A percentile compares a stretch with the other conserved stretches of the same genome.
phyloP scores from a whole-genome alignment of 1,139 yeast genomes.

The Lipomyces yarrowii region DNA sequence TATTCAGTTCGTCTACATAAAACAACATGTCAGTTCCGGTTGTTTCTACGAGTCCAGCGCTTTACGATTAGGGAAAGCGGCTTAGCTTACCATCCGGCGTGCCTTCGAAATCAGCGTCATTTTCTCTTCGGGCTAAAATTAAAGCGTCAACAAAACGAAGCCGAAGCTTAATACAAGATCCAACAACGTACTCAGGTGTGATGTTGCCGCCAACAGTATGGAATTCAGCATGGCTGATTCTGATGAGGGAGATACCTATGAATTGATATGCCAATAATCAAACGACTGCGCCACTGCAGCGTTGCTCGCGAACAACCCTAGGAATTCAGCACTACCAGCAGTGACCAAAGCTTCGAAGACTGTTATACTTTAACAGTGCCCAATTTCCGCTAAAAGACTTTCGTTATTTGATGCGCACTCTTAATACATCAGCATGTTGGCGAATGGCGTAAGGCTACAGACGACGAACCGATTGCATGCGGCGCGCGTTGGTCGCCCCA shows the following conservation, averaged over 20 bases:
- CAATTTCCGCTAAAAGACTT: background rate
- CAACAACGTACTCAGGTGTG: background rate
- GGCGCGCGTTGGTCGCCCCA: background rate
- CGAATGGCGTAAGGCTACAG: background rate
- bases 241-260: background rate
- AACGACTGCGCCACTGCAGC: background rate
- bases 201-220: background rate
- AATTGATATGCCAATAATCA: background rate
- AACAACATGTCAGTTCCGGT: background rate
- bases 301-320: background rate
- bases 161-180: background rate
- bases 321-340: background rate
- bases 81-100: slow-evolving; percentile 20
- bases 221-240: background rate
- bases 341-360: background rate
- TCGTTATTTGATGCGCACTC: background rate
- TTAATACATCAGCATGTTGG: background rate
- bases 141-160: background rate
- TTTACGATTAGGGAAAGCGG: background rate
- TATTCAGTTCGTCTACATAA: slow-evolving; percentile 60
- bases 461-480: background rate
- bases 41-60: background rate
- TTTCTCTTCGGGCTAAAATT: slow-evolving; percentile 17
- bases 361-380: background rate
- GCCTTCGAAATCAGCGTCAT: slow-evolving; percentile 28